Percentiles rank a stretch among this genome's conserved stretches.
phyloP scores from a whole-genome alignment of 352 stramenopile genomes.

The Phytopythium cucurbitacearum region DNA sequence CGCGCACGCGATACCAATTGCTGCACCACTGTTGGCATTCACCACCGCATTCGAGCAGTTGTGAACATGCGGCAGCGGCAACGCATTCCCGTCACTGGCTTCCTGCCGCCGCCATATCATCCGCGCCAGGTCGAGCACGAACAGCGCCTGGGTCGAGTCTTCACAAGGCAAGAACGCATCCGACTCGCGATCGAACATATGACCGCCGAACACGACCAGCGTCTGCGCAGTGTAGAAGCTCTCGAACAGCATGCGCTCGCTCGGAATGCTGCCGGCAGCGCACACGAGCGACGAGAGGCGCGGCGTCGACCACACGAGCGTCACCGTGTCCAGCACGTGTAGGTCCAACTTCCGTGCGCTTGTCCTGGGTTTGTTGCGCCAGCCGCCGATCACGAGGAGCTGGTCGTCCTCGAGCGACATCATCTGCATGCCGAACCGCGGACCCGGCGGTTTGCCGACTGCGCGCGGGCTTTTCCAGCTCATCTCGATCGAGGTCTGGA shows the following conservation, averaged over 20 bases:
- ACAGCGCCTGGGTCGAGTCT: slow-evolving; percentile 29
- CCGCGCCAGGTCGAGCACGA: slow-evolving; percentile 50
- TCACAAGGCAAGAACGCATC: slow-evolving; percentile 26
- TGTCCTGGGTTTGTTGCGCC: slow-evolving; percentile 5
- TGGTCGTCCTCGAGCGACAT: slow-evolving; percentile 35
- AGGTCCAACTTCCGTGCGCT: slow-evolving; percentile 21
- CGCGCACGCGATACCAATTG: slow-evolving; percentile 19
- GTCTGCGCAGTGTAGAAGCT: slow-evolving; percentile 36
- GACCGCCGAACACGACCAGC: slow-evolving; percentile 44
- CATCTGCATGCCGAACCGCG: slow-evolving; percentile 45
- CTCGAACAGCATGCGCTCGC: slow-evolving; percentile 43
- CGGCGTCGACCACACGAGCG: slow-evolving; percentile 45
- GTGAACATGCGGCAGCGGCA: slow-evolving; percentile 23
- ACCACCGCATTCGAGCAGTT: slow-evolving; percentile 31
- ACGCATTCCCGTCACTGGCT: slow-evolving; percentile 3
- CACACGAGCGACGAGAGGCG: slow-evolving; percentile 34
- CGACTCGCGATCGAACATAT: slow-evolving; percentile 40
- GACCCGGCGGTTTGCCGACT: slow-evolving; percentile 41
- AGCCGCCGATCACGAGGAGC: slow-evolving; percentile 33
- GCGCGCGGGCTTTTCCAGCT: slow-evolving; percentile 35
- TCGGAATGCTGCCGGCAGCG: slow-evolving; percentile 18
- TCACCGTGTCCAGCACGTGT: slow-evolving; percentile 42
- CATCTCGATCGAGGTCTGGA: too few species aligned
- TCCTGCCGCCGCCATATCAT: slow-evolving; percentile 71
- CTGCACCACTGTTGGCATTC: neutral